Evolutionary conservation across 169 alveolate species (phyloP), one percentile per base, ranked within the genome.

Genomic region (Cytauxzoon felis): DNA sequence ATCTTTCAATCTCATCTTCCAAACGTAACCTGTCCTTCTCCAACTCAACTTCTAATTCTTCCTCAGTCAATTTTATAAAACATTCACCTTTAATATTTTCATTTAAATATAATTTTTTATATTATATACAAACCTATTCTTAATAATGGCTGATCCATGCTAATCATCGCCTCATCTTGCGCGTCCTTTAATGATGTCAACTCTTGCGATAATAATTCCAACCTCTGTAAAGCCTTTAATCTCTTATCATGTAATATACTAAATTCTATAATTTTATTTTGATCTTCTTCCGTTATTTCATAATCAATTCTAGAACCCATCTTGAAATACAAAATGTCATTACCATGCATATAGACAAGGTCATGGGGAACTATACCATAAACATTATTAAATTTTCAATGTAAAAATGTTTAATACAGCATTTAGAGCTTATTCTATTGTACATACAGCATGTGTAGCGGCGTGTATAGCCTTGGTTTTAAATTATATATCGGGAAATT

Each of bases 271-370:
- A 76, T 76, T 45, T 57, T 76, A 52, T 13, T 51, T 38, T 76
- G 86, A 24, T 76, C 86, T 27, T 76, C 86, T 45, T 52, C 86
- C 38, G 59, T 63, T 0, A 73, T 64, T 24, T 73, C 83, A 42
- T 73, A 73, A 52, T 73, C 83, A 18, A 61, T 48, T n/a, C 19
- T 18, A 27, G 63, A 43, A 1, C 65, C 23, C 67, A 57, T 62
- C 16, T 11, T 48, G 50, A 18, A 16, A 34, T 40, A 47, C 7
- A 47, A 21, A 6, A 47, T 9, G 32, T 8, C 47, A 3, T 16
- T 4, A 49, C 45, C 45, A 38, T 38, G 11, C 11, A 38, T 38
- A 38, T 11, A n/a, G 11, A 13, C n/a, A 38, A 38, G 45, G 13
- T 38, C n/a, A 38, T 38, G 11, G 13, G 45, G 11, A 38, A 26